phyloP scores from a whole-genome alignment of 306 rosid genomes.

The Trifolium repens region DNA sequence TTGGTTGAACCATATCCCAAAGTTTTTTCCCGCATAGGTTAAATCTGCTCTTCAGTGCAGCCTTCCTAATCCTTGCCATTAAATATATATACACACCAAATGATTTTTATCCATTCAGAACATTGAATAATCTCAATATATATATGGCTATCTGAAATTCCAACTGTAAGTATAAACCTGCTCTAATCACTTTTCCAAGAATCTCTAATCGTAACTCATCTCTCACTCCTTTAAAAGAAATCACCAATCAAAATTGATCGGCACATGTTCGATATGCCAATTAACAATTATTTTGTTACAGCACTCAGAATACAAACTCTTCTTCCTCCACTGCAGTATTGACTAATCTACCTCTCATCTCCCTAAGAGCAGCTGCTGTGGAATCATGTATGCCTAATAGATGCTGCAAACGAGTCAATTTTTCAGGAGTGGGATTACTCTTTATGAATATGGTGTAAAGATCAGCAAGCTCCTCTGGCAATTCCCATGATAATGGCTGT shows the following conservation, averaged over 20 bases:
- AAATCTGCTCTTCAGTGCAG: neutral
- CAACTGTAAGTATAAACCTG: neutral
- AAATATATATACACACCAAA: neutral
- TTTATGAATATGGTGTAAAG: constrained; percentile 67
- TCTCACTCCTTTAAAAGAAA: neutral
- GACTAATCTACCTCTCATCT: constrained; percentile 69
- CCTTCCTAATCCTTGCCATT: neutral
- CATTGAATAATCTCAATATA: constrained; percentile 3
- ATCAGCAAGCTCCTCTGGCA: constrained; percentile 86
- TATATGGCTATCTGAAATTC: constrained; percentile 11
- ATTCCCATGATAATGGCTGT: constrained; percentile 49
- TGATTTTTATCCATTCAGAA: neutral
- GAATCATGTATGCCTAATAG: constrained; percentile 81
- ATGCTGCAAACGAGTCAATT: constrained; percentile 79
- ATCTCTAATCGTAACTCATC: neutral
- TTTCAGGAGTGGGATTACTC: constrained; percentile 77
- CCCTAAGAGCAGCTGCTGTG: constrained; percentile 67
- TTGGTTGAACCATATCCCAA: neutral
- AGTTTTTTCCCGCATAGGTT: neutral
- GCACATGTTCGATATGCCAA: constrained; percentile 35
- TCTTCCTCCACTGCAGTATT: constrained; percentile 69
- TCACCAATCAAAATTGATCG: constrained; percentile 21
- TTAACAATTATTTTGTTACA: constrained; percentile 34
- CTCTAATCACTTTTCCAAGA: neutral
- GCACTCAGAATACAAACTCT: constrained; percentile 74